Evolutionary conservation across 768 basidiomycete genomes (phyloP), one percentile per base, ranked within the genome.

Genomic region (Sarcodon sp.): DNA sequence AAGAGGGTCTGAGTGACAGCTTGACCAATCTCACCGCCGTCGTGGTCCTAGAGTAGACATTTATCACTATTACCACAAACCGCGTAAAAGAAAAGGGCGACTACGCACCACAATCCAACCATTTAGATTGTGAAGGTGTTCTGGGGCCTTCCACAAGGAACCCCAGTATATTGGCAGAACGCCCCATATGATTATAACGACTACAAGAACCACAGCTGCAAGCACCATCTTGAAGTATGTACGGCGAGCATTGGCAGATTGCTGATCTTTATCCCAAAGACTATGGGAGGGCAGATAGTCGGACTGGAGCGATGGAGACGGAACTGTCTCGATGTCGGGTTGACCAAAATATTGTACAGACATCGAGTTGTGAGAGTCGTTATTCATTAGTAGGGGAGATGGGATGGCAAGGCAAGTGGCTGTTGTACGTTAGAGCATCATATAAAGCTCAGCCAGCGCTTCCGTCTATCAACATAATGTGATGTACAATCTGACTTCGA

Each of bases 81-180:
- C 3, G 1, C 7, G 33, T 8, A 33, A 31, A 36, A 31, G 34
- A 27, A 44, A 7, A 18, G 41, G 12, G 6, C n/a, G 15, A 45
- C 38, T 18, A 66, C 76, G 45, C 49, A 80, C 79, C 21, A 82
- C 72, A 0, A 82, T 67, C 67, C 71, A 79, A 1, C 75, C 77
- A n/a, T 67, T 56, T 21, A 83, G 55, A 18, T 71, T 70, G 35
- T 65, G 59, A 51, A 67, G 33, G 7, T 66, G 58, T 33, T 50
- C 38, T 5, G 61, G 67, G 8, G 67, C 67, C 47, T 67, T 67
- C 63, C 76, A 76, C 4, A 76, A 59, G 10, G 74, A 70, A 8
- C 75, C 78, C 77, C 78, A 82, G 58, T 73, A 80, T 43, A 82
- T 78, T 2, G 76, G 60, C 49, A 81, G 61, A 16, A 79, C 62